These are phyloP conservation scores for Podaxis rugospora DNA, from an alignment of 768 basidiomycete genomes.

Conservation along the genomic window DNA sequence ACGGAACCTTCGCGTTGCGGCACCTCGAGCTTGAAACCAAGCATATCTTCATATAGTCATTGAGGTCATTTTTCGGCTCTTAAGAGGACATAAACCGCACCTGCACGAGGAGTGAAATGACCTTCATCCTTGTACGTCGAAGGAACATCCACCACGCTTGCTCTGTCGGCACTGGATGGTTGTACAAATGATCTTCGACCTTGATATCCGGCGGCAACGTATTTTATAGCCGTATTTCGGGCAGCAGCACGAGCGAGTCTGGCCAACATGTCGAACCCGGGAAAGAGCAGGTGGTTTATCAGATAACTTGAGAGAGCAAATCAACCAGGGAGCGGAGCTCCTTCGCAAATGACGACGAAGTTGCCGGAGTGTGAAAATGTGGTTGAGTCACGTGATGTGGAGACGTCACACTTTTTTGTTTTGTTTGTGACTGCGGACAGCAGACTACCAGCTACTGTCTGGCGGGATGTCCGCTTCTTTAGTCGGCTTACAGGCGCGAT, in stretches of 20 bases:
- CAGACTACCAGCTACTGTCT: too few species aligned
- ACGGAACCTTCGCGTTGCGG: constrained; percentile 54
- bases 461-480: too few species aligned
- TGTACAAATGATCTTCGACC: constrained; percentile 66
- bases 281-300: constrained; percentile 1
- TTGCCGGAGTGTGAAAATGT: not conserved
- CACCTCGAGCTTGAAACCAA: constrained; percentile 78
- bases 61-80: constrained; percentile 3
- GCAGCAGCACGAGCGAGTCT: constrained; percentile 42
- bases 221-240: constrained; percentile 28
- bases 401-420: too few species aligned
- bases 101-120: constrained; percentile 66
- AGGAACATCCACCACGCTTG: constrained; percentile 79
- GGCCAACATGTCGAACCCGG: constrained; percentile 46
- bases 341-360: constrained; percentile 3
- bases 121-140: constrained; percentile 66
- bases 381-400: constrained; percentile 1
- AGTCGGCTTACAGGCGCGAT: too few species aligned
- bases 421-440: too few species aligned
- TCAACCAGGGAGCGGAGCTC: not conserved
- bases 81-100: constrained; percentile 30
- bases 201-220: constrained; percentile 21
- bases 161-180: constrained; percentile 78
- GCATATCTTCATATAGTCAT: constrained; percentile 58
- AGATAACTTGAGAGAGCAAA: constrained; percentile 4